A percentile compares a stretch with the other conserved stretches of the same genome.
Evolutionary conservation across 345 rosid species (phyloP).

Genomic region (Nephelium lappaceum): DNA sequence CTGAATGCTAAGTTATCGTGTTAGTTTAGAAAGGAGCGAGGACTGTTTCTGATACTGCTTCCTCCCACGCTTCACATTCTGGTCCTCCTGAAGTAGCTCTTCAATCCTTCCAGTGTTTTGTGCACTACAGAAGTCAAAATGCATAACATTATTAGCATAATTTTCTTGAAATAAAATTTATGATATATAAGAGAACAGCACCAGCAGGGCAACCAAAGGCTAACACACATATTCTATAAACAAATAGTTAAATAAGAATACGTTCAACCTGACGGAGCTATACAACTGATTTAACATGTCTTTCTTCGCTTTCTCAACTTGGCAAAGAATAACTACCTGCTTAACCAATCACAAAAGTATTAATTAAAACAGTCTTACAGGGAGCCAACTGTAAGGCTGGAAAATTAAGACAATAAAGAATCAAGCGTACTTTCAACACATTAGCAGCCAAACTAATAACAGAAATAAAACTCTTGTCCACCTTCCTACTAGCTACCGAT

Average conservation of each 20-base stretch:
- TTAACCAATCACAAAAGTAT: conserved; percentile 25
- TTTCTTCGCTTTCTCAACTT: conserved; percentile 95
- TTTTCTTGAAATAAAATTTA: neutral
- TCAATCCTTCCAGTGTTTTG: conserved; percentile 78
- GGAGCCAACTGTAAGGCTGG: neutral
- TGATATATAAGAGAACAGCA: neutral
- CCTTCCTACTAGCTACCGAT: too few relatives aligned
- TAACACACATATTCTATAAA: neutral
- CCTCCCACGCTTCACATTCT: neutral
- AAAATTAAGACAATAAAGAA: neutral
- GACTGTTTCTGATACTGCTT: too few relatives aligned
- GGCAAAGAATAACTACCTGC: conserved; percentile 95
- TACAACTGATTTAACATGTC: conserved; percentile 96
- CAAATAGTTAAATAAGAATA: conserved; percentile 5
- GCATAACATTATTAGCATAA: neutral
- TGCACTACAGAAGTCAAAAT: conserved; percentile 42
- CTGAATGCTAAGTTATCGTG: too few relatives aligned
- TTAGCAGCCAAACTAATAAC: conserved; percentile 70
- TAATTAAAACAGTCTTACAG: neutral
- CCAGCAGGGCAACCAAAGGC: neutral
- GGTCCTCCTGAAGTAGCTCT: conserved; percentile 34
- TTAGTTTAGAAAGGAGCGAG: too few relatives aligned
- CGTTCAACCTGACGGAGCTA: conserved; percentile 80
- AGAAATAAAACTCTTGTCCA: too few relatives aligned
- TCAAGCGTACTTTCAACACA: conserved; percentile 38